Conservation (phyloP, 2,329 filamentous ascomycete genomes). For the Bertia moriformis region DNA sequence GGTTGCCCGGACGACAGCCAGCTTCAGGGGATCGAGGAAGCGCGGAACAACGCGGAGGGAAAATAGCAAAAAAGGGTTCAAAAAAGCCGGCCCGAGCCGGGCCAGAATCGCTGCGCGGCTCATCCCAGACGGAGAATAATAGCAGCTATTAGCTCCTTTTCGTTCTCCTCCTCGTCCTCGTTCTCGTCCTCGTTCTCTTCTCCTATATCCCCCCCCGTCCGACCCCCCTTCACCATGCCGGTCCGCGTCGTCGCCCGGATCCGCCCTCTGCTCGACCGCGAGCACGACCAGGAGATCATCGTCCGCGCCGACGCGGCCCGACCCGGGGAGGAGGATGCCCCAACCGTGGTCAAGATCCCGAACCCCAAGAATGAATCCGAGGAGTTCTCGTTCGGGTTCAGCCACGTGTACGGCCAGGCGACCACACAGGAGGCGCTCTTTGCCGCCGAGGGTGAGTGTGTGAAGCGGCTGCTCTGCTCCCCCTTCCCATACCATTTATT, state of each 20-base stretch:
- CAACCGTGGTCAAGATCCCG: constrained; percentile 52
- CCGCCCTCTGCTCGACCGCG: constrained; percentile 71
- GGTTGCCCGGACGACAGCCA: too few relatives aligned
- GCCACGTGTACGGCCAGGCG: constrained; percentile 71
- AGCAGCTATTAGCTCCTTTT: too few relatives aligned
- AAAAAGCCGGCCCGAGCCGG: too few relatives aligned
- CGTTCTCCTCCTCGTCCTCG: too few relatives aligned
- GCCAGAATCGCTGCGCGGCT: too few relatives aligned
- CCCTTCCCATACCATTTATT: background rate
- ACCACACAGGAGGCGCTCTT: constrained; percentile 79
- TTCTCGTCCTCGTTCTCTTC: background rate
- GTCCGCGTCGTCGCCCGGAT: constrained; percentile 85
- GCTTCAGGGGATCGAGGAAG: too few relatives aligned
- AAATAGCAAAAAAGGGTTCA: too few relatives aligned
- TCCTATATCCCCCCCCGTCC: too few relatives aligned
- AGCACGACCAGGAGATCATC: constrained; percentile 77
- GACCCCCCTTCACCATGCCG: constrained; percentile 37
- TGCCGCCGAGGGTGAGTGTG: constrained; percentile 54
- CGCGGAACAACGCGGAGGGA: too few relatives aligned
- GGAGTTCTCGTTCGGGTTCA: constrained; percentile 88
- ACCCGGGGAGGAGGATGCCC: background rate
- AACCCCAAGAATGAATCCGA: constrained; percentile 86
- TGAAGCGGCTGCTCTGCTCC: constrained; percentile 1
- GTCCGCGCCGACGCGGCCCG: constrained; percentile 42
- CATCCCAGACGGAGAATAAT: too few relatives aligned